phyloP scores from a whole-genome alignment of 1,284 basidiomycete genomes.

The Ceratobasidium sp. region DNA sequence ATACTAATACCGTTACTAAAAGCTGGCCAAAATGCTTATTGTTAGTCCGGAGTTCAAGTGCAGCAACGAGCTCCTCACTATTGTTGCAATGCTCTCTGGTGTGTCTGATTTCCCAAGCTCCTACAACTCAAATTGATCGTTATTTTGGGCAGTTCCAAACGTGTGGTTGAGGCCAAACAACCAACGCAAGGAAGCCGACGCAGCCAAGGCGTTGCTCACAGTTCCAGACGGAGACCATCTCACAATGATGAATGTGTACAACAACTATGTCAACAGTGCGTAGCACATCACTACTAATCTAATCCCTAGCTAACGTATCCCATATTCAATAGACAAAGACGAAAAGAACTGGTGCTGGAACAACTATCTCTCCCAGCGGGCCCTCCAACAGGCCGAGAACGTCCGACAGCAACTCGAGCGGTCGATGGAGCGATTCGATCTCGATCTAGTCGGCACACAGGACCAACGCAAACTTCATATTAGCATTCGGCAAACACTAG shows the following conservation, averaged over 20 bases:
- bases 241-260: conserved; percentile 95
- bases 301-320: not conserved
- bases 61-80: conserved; percentile 94
- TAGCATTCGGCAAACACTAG: conserved; percentile 86
- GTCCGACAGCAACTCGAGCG: conserved; percentile 92
- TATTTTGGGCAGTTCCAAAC: conserved; percentile 75
- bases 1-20: not conserved
- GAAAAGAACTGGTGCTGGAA: conserved; percentile 94
- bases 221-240: conserved; percentile 97
- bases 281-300: conserved; percentile 42
- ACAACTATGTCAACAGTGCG: conserved; percentile 87
- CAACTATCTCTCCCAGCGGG: conserved; percentile 87
- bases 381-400: conserved; percentile 92
- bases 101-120: conserved; percentile 46
- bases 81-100: conserved; percentile 97
- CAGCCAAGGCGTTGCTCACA: conserved; percentile 87
- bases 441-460: conserved; percentile 80
- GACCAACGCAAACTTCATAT: conserved; percentile 84
- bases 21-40: conserved; percentile 95
- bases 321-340: conserved; percentile 62
- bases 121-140: conserved; percentile 13
- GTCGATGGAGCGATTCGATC: conserved; percentile 92
- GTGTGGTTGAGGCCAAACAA: conserved; percentile 93
- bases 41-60: conserved; percentile 95
- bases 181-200: conserved; percentile 88